These are phyloP conservation scores for Lenwebbia sp. DNA, from an alignment of 345 rosid genomes.

Conservation along the genomic window DNA sequence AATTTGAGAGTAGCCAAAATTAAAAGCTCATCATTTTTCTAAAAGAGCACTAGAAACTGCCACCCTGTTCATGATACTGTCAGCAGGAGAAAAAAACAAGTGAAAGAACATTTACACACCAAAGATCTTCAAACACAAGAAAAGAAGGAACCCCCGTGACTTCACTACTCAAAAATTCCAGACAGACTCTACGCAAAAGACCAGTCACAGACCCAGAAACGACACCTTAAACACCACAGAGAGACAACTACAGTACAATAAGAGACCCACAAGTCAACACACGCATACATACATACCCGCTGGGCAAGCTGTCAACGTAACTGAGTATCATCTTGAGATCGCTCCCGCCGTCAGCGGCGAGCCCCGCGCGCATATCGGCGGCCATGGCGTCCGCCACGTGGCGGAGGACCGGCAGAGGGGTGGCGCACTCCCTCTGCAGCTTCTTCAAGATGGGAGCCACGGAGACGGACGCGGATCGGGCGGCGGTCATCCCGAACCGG, in stretches of 20 bases:
- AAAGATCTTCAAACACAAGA: neutral
- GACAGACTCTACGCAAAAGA: neutral
- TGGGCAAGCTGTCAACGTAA: conserved; percentile 64
- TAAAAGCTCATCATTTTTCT: neutral
- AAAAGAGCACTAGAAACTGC: neutral
- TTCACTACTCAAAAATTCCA: neutral
- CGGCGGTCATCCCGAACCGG: conserved; percentile 26
- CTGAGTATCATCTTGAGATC: conserved; percentile 81
- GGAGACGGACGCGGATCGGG: conserved; percentile 34
- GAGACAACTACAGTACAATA: neutral
- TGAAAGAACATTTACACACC: neutral
- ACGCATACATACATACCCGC: conserved; percentile 31
- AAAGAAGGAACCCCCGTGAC: neutral
- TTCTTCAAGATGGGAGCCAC: conserved; percentile 44
- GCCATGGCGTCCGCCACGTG: conserved; percentile 59
- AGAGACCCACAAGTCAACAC: neutral
- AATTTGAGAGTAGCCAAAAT: neutral
- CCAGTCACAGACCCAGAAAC: neutral
- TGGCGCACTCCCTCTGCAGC: conserved; percentile 56
- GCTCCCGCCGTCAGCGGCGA: conserved; percentile 56
- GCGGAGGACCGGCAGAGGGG: conserved; percentile 54
- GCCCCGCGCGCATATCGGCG: conserved; percentile 63
- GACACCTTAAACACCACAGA: neutral
- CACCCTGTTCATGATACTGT: neutral
- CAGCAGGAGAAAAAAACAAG: neutral